Evolutionary conservation across 1,284 basidiomycete genomes (phyloP), one percentile per base, ranked within the genome.

Genomic region (Blastosporella zonata): DNA sequence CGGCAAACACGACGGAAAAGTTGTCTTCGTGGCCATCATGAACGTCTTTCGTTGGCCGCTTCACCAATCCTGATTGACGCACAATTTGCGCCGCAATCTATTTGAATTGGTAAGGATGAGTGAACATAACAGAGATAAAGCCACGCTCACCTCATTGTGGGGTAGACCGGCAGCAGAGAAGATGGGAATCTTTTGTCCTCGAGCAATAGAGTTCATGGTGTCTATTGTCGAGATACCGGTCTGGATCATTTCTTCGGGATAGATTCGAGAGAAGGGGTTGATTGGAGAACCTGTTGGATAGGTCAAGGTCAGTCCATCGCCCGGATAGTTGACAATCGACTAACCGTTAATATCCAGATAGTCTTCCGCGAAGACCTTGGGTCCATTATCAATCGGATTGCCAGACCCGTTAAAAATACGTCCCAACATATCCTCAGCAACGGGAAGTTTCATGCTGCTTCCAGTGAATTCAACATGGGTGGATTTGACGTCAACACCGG

Each of bases 181-280:
- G 69, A 99, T 99, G 55, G 97, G 97, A 58, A 99, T 99, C 83
- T 99, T 99, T 72, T 99, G 97, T 39, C 97, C 97, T 77, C 97
- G 93, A 50, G 97, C 97, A 67, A 99, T 99, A 55, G 96, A 97
- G 75, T 99, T 97, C 95, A 98, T 97, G 43, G 85, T 87, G 70
- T 98, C 94, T 66, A 98, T 97, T 27, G 97, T 99, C 33, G 96
- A 98, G 67, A 99, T 99, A 75, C 97, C 97, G 17, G 97, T 99
- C 71, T 99, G 97, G 60, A 99, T 99, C 97, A 99, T 99, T 75
- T 99, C 96, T 72, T 99, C 97, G 55, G 97, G 97, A 74, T 99
- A 99, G 72, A 98, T 97, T 67, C 97, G 94, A 54, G 93, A 94
- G 75, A 89, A 99, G 13, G 97, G 97, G 74, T 99, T 99, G 75